Evolutionary conservation across 805 yeast genomes (phyloP).

Genomic region (Candida endomychidarum): DNA sequence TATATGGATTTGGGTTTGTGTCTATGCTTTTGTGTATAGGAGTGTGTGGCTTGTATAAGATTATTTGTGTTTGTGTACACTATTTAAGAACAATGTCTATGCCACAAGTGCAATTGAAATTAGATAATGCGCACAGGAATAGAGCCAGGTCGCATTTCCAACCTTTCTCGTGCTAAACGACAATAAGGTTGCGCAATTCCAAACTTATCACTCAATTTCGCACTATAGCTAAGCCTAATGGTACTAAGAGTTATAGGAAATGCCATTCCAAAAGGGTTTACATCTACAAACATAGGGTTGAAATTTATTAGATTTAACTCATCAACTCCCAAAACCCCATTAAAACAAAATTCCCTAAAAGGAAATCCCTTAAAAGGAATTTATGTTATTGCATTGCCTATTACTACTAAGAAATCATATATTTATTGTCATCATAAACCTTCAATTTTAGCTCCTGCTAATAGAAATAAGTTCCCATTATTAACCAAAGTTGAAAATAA

Average conservation of each 20-base stretch:
- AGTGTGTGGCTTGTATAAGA: too few species aligned
- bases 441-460: constrained; percentile 23
- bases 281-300: too few species aligned
- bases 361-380: constrained; percentile 54
- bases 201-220: too few species aligned
- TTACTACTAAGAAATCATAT: constrained; percentile 60
- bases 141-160: too few species aligned
- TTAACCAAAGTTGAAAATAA: constrained; percentile 46
- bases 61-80: too few species aligned
- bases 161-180: too few species aligned
- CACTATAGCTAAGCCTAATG: too few species aligned
- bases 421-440: constrained; percentile 65
- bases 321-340: not conserved
- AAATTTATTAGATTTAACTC: constrained; percentile 1
- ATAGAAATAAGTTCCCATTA: constrained; percentile 28
- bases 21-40: too few species aligned
- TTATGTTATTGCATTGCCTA: constrained; percentile 69
- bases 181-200: too few species aligned
- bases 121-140: not conserved
- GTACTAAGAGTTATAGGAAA: not conserved
- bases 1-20: not conserved
- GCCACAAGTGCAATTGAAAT: constrained; percentile 3
- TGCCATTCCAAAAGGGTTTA: too few species aligned
- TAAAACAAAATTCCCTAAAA: constrained; percentile 11
- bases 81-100: too few species aligned